Conservation (phyloP, 495 filamentous ascomycete species). For the Daldinia loculata region DNA sequence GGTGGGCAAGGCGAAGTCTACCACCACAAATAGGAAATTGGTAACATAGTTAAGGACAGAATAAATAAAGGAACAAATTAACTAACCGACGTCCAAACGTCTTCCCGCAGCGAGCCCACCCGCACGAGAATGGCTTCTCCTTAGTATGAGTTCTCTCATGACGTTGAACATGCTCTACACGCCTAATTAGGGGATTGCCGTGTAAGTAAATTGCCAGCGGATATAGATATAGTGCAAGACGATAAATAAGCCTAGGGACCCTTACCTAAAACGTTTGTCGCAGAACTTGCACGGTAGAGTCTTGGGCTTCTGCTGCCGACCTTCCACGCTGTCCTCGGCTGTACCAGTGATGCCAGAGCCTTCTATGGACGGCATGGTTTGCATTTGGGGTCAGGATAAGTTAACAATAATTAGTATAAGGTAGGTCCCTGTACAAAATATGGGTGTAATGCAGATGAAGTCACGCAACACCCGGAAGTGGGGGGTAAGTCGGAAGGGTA, state of each 20-base stretch:
- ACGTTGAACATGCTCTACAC: conserved; percentile 67
- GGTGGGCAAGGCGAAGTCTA: conserved; percentile 34
- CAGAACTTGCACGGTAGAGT: conserved; percentile 64
- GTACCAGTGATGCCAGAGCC: conserved; percentile 50
- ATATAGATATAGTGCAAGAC: conserved; percentile 50
- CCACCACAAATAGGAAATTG: conserved; percentile 32
- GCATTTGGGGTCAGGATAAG: conserved; percentile 50
- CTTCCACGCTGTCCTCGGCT: conserved; percentile 58
- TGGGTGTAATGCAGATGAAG: conserved; percentile 49
- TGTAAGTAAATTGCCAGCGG: conserved; percentile 52
- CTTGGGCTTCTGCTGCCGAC: conserved; percentile 62
- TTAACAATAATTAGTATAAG: conserved; percentile 53
- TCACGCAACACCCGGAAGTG: conserved; percentile 50
- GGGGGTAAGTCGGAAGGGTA: conserved; percentile 46
- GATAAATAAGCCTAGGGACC: conserved; percentile 39
- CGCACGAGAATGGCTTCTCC: conserved; percentile 66
- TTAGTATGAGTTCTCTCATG: conserved; percentile 70
- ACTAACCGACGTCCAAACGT: conserved; percentile 66
- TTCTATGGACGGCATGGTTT: conserved; percentile 61
- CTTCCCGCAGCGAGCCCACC: conserved; percentile 63
- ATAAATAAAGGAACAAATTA: conserved; percentile 35
- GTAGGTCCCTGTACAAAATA: conserved; percentile 48
- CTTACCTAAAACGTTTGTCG: conserved; percentile 64
- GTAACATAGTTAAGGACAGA: conserved; percentile 20
- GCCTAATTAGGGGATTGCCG: conserved; percentile 53